Evolutionary conservation across 2,329 filamentous ascomycete species (phyloP).

Genomic region (Pochonia chlamydosporia): DNA sequence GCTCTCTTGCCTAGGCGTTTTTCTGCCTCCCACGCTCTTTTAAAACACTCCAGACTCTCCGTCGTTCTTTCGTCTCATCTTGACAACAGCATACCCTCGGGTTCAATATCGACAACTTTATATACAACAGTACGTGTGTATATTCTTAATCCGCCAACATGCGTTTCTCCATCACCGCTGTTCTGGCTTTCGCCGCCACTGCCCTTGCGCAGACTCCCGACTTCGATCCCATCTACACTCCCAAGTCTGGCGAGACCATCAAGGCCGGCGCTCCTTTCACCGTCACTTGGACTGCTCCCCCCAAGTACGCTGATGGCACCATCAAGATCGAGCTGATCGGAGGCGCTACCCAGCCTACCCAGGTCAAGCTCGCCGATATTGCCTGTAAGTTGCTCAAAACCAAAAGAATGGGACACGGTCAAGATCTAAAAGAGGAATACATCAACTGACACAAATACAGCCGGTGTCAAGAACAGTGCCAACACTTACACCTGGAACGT

Average conservation of each 20-base stretch:
- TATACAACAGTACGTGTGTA: neutral
- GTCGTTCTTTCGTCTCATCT: conserved; percentile 10
- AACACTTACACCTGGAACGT: conserved; percentile 47
- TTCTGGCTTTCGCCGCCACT: conserved; percentile 46
- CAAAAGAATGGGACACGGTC: neutral
- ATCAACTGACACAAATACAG: conserved; percentile 25
- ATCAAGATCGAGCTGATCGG: conserved; percentile 51
- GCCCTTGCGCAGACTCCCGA: conserved; percentile 48
- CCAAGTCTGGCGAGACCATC: conserved; percentile 36
- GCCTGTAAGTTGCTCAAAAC: conserved; percentile 38
- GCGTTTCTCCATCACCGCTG: conserved; percentile 45
- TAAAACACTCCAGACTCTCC: conserved; percentile 7
- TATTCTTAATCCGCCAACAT: conserved; percentile 36
- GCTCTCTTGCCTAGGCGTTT: conserved; percentile 16
- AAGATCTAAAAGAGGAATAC: neutral
- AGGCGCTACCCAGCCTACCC: conserved; percentile 37
- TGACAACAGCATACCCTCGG: neutral
- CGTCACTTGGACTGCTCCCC: conserved; percentile 44
- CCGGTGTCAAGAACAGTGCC: conserved; percentile 37
- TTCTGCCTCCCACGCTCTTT: conserved; percentile 27
- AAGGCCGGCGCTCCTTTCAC: conserved; percentile 42
- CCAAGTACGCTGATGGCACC: conserved; percentile 34
- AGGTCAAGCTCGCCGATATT: conserved; percentile 37
- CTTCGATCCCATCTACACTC: conserved; percentile 50
- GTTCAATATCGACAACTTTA: neutral